These are phyloP conservation scores for Camellia japonica DNA, from an alignment of 148 eudicot genomes.

Conservation along the genomic window DNA sequence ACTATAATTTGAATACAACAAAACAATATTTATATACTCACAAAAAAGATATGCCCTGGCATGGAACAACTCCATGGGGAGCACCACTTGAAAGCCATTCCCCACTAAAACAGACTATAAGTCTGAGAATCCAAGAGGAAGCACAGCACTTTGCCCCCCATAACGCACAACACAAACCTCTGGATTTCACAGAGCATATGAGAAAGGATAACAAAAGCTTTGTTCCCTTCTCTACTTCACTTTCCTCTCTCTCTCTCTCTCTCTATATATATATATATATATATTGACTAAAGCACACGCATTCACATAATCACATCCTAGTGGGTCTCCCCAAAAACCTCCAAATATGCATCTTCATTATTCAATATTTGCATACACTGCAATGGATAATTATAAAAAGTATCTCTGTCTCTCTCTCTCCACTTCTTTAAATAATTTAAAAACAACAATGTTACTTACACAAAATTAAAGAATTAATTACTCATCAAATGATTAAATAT, in stretches of 20 bases:
- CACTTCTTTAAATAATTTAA: slow-evolving; percentile 24
- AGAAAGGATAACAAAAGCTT: background rate
- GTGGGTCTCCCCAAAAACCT: slow-evolving; percentile 1
- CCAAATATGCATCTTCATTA: background rate
- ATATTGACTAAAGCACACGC: background rate
- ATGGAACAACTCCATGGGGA: slow-evolving; percentile 16
- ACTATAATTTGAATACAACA: too few relatives aligned
- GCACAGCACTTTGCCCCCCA: slow-evolving; percentile 24
- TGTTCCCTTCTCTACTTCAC: background rate
- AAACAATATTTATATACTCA: too few relatives aligned
- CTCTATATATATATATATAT: background rate
- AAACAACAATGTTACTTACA: too few relatives aligned
- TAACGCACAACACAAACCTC: slow-evolving; percentile 25
- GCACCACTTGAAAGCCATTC: slow-evolving; percentile 14
- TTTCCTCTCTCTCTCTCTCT: background rate
- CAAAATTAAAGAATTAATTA: too few relatives aligned
- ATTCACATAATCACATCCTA: background rate
- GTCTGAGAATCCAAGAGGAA: slow-evolving; percentile 29
- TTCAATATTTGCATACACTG: background rate
- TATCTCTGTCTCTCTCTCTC: slow-evolving; percentile 7
- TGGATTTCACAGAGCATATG: slow-evolving; percentile 19
- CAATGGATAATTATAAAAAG: slow-evolving; percentile 19
- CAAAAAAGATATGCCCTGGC: background rate
- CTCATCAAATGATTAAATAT: too few relatives aligned
- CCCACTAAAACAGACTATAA: slow-evolving; percentile 10